These are phyloP conservation scores for Aquilaria yunnanensis DNA, from an alignment of 345 rosid genomes.

Conservation along the genomic window DNA sequence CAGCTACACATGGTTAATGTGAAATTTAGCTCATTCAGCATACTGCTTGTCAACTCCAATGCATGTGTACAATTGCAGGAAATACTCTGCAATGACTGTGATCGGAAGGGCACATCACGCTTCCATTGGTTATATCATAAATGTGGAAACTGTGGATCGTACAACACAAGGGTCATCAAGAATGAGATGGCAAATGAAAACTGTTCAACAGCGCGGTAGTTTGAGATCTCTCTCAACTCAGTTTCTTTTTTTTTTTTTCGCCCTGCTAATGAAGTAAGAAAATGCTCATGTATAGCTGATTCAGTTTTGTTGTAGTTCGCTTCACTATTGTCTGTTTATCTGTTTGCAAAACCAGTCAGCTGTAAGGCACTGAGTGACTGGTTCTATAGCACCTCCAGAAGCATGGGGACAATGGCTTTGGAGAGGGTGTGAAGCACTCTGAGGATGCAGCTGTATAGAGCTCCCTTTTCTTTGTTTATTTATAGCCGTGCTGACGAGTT, in stretches of 20 bases:
- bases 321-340: no score
- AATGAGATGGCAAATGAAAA: slow-evolving; percentile 25
- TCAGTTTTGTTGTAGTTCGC: background rate
- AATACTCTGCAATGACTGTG: slow-evolving; percentile 75
- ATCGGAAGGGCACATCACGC: slow-evolving; percentile 48
- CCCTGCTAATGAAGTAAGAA: slow-evolving; percentile 9
- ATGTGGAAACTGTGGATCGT: slow-evolving; percentile 67
- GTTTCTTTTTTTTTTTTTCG: background rate
- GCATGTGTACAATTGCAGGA: slow-evolving; percentile 31
- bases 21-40: no score
- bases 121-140: slow-evolving; percentile 94
- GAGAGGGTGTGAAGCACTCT: no score
- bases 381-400: no score
- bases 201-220: slow-evolving; percentile 25
- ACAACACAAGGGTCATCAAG: slow-evolving; percentile 80
- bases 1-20: no score
- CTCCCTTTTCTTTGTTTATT: no score
- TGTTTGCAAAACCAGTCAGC: no score
- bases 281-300: slow-evolving; percentile 13
- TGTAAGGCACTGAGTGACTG: no score
- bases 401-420: no score
- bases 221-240: slow-evolving; percentile 1
- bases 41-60: background rate
- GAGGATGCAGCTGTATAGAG: no score
- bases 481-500: no score